These are phyloP conservation scores for Candida smagusa DNA, from an alignment of 1,139 yeast species.

Conservation along the genomic window DNA sequence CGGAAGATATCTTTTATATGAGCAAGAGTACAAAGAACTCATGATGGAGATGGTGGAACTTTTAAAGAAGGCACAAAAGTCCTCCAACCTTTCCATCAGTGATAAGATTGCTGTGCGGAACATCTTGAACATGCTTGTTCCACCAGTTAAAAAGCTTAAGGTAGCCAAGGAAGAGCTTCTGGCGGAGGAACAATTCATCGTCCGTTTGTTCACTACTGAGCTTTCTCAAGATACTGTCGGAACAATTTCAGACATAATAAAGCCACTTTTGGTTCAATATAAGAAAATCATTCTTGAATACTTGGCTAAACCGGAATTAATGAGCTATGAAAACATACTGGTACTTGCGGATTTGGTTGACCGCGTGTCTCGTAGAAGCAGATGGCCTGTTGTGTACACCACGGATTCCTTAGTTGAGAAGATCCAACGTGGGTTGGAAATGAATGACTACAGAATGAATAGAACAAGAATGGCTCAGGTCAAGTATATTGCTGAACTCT, in stretches of 20 bases:
- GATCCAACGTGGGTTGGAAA: slow-evolving; percentile 63
- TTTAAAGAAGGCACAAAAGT: slow-evolving; percentile 50
- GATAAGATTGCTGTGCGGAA: slow-evolving; percentile 61
- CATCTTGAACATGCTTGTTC: slow-evolving; percentile 57
- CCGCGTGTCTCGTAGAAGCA: slow-evolving; percentile 29
- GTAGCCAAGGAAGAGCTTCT: slow-evolving; percentile 12
- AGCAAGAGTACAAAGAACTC: slow-evolving; percentile 55
- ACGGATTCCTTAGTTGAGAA: slow-evolving; percentile 69
- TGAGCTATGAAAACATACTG: slow-evolving; percentile 55
- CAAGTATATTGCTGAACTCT: slow-evolving; percentile 58
- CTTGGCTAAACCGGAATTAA: slow-evolving; percentile 60
- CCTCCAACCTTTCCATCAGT: slow-evolving; percentile 45
- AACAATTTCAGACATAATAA: slow-evolving; percentile 37
- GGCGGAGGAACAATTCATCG: slow-evolving; percentile 41
- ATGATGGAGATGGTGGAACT: slow-evolving; percentile 65
- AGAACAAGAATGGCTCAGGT: slow-evolving; percentile 63
- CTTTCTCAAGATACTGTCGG: slow-evolving; percentile 36
- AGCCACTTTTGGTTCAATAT: slow-evolving; percentile 40
- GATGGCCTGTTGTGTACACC: slow-evolving; percentile 37
- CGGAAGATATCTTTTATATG: slow-evolving; percentile 64
- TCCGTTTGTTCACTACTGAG: slow-evolving; percentile 49
- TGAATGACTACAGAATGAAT: slow-evolving; percentile 57
- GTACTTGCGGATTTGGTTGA: slow-evolving; percentile 49
- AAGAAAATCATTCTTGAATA: slow-evolving; percentile 42
- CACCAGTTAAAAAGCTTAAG: slow-evolving; percentile 40